Base-by-base conservation (phyloP, 768 basidiomycete species). In the Kockovaella imperatae region DNA sequence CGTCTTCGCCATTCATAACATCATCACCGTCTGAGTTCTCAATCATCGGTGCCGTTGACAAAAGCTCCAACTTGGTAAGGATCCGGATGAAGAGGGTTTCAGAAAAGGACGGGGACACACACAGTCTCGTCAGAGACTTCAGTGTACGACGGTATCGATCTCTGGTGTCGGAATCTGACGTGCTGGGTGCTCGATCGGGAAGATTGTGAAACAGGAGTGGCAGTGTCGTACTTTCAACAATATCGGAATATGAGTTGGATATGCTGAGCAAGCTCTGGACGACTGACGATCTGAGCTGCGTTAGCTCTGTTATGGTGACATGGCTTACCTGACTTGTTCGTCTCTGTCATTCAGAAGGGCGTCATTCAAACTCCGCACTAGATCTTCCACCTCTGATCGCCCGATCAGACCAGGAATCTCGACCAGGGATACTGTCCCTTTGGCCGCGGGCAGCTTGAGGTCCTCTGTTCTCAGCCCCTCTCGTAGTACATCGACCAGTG, bases 41-140 rank as follows among this genome's bases (percentile, higher is more conserved):
- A 46, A 21, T 14, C 28, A 25, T 21, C 34, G 18, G 34, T n/a
- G 29, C 74, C 0, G 62, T 50, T 4, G 73, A 59, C 6, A 75
- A 44, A 4, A 56, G 39, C 41, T 87, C 84, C 25, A 97, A 74
- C 68, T 87, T 87, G 3, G 83, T 79, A 2, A 76, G 78, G 20
- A 95, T 74, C 15, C 86, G 80, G 39, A 87, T 77, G 44, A 87
- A 80, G 23, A 97, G 77, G 4, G 76, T 81, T 62, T 87, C 87
- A 68, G 93, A 96, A n/a, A 97, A 77, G 13, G 79, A 75, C 0
- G 83, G 77, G 32, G 82, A 80, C 7, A 79, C 61, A 67, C 87
- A 95, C 11, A 99, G 76, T 13, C 75, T 77, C 44, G 79, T 78
- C 36, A 97, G 77, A 13, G 82, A 78, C 10, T 76, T 74, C 45